These are phyloP conservation scores for Sporodiniella umbellata DNA, from an alignment of 371 early-diverging fungal genomes.

Conservation along the genomic window DNA sequence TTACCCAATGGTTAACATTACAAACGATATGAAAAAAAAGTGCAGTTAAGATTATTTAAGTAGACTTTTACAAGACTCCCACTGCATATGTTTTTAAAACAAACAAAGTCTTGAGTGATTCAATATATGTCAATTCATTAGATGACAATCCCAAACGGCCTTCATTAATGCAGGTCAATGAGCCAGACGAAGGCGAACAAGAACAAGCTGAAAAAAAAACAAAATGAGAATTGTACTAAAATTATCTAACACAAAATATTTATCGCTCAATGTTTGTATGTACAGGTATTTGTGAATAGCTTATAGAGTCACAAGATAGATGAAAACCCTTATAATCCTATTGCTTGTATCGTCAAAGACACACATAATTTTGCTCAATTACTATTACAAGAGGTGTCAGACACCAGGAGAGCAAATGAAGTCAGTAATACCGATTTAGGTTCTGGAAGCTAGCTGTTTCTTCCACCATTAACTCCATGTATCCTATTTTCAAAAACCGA, in stretches of 20 bases:
- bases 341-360: constrained; percentile 9
- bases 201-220: constrained; percentile 1
- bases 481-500: constrained; percentile 3
- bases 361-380: constrained; percentile 1
- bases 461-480: constrained; percentile 4
- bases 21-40: constrained; percentile 8
- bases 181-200: constrained; percentile 1
- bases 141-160: constrained; percentile 5
- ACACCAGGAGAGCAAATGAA: constrained; percentile 6
- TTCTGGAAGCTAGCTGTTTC: constrained; percentile 6
- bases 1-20: constrained; percentile 7
- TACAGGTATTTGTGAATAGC: constrained; percentile 4
- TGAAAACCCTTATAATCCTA: constrained; percentile 10
- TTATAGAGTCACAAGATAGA: constrained; percentile 6
- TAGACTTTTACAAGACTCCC: constrained; percentile 11
- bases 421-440: constrained; percentile 4
- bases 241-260: constrained; percentile 1
- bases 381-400: constrained; percentile 4
- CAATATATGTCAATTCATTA: constrained; percentile 7
- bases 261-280: constrained; percentile 1
- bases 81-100: constrained; percentile 10
- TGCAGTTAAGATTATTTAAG: constrained; percentile 1
- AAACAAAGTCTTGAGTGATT: constrained; percentile 11
- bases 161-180: constrained; percentile 1
- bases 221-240: constrained; percentile 9